phyloP scores from a whole-genome alignment of 768 basidiomycete species.

The Pleurotus giganteus region DNA sequence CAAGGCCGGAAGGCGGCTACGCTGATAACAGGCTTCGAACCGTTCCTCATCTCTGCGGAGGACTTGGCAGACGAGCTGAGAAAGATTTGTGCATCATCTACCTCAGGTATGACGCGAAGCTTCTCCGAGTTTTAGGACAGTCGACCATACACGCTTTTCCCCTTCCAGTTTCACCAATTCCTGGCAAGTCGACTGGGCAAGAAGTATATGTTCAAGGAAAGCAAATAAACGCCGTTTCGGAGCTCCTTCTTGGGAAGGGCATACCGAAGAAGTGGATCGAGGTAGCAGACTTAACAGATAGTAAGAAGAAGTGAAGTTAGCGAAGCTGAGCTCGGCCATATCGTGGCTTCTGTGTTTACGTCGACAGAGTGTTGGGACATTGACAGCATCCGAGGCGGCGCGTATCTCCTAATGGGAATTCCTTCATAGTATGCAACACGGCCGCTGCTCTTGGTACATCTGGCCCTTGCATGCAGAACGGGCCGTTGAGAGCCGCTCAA shows the following conservation, averaged over 20 bases:
- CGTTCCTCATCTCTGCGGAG: constrained; percentile 65
- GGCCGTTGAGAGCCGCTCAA: neutral
- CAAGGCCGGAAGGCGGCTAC: constrained; percentile 79
- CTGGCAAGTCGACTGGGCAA: constrained; percentile 52
- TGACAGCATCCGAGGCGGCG: too few relatives aligned
- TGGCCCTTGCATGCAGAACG: too few relatives aligned
- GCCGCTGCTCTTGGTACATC: too few relatives aligned
- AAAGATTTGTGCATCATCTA: constrained; percentile 74
- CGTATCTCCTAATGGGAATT: too few relatives aligned
- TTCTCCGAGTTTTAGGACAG: neutral
- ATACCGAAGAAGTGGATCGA: constrained; percentile 85
- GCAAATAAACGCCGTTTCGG: constrained; percentile 63
- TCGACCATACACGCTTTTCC: neutral
- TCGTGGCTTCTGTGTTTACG: too few relatives aligned
- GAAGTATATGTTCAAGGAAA: constrained; percentile 89
- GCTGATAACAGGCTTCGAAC: constrained; percentile 76
- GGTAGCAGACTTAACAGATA: constrained; percentile 41
- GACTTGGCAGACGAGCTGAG: constrained; percentile 78
- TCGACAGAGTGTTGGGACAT: too few relatives aligned
- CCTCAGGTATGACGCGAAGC: constrained; percentile 53
- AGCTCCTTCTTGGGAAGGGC: constrained; percentile 65
- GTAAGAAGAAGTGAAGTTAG: constrained; percentile 36
- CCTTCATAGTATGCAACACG: too few relatives aligned
- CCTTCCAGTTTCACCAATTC: constrained; percentile 53
- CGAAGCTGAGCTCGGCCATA: constrained; percentile 12